Evolutionary conservation across 2,329 filamentous ascomycete genomes (phyloP).

Genomic region (Endothia cerciana): DNA sequence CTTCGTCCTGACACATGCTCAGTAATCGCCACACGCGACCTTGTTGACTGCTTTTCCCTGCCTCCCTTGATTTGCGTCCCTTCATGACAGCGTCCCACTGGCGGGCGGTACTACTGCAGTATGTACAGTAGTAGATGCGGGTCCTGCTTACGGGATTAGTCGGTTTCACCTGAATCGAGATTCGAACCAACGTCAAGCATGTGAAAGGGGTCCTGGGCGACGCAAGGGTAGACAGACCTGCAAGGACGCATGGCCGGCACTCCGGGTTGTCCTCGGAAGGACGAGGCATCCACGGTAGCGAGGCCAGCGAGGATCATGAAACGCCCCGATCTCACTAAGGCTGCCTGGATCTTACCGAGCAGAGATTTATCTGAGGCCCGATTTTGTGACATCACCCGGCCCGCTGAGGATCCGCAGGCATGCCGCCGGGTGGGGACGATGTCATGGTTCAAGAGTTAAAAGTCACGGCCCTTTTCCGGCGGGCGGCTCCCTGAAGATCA

Average conservation of each 20-base stretch:
- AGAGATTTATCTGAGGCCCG: constrained; percentile 28
- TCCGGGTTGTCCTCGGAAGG: constrained; percentile 9
- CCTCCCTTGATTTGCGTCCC: neutral
- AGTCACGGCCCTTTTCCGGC: constrained; percentile 26
- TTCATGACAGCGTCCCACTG: neutral
- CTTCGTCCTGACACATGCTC: neutral
- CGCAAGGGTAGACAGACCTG: neutral
- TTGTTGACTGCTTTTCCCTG: neutral
- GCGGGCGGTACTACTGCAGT: too few relatives aligned
- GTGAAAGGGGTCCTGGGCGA: constrained; percentile 21
- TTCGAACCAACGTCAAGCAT: constrained; percentile 21
- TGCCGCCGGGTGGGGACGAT: constrained; percentile 19
- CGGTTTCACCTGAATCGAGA: constrained; percentile 20
- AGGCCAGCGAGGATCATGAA: neutral
- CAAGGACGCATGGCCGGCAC: constrained; percentile 8
- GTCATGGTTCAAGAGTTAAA: constrained; percentile 5
- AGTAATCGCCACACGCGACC: constrained; percentile 1
- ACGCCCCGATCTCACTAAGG: constrained; percentile 3
- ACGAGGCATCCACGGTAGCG: too few relatives aligned
- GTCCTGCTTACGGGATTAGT: constrained; percentile 11
- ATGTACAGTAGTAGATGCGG: constrained; percentile 3
- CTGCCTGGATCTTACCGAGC: constrained; percentile 23
- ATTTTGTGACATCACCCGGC: constrained; percentile 28
- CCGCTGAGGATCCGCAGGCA: constrained; percentile 24
- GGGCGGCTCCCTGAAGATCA: constrained; percentile 2